Conservation (phyloP, 2,329 filamentous ascomycete genomes). For the Ceratocystis destructans region DNA sequence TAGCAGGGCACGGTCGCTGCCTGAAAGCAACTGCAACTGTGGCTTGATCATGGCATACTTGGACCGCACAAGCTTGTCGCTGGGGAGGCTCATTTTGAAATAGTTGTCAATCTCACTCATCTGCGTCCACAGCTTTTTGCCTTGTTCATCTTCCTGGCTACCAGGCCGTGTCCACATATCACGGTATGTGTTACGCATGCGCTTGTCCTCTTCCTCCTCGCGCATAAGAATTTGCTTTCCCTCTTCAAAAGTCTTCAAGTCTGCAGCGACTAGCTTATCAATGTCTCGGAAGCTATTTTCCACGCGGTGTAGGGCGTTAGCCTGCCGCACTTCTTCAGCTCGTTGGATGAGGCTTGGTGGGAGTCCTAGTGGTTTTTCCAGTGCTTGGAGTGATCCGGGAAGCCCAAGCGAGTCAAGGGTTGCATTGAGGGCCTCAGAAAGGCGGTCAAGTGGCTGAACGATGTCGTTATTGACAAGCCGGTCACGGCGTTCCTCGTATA, state of each 20-base stretch:
- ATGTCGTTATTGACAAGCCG: conserved; percentile 81
- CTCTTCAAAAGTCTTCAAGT: conserved; percentile 67
- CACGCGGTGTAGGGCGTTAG: conserved; percentile 67
- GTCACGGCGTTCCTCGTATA: conserved; percentile 85
- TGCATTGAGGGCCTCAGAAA: conserved; percentile 69
- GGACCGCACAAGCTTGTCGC: conserved; percentile 50
- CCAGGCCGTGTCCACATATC: conserved; percentile 65
- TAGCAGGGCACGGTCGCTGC: conserved; percentile 67
- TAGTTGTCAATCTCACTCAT: conserved; percentile 74
- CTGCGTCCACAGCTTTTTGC: conserved; percentile 57
- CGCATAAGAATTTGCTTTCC: conserved; percentile 62
- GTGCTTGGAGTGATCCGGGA: conserved; percentile 80
- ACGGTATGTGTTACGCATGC: conserved; percentile 62
- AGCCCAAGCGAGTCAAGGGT: conserved; percentile 71
- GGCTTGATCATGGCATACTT: conserved; percentile 67
- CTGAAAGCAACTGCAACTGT: conserved; percentile 61
- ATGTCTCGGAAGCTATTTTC: conserved; percentile 76
- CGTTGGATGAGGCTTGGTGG: conserved; percentile 77
- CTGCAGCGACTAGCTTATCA: conserved; percentile 71
- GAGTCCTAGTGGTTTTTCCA: conserved; percentile 86
- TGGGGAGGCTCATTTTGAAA: conserved; percentile 50
- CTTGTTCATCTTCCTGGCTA: conserved; percentile 53
- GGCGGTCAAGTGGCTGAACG: conserved; percentile 65
- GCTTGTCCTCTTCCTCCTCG: conserved; percentile 73
- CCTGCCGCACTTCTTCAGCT: conserved; percentile 84